Evolutionary conservation across 1,139 yeast genomes (phyloP).

Genomic region (Yamadazyma spencermartinsiae): DNA sequence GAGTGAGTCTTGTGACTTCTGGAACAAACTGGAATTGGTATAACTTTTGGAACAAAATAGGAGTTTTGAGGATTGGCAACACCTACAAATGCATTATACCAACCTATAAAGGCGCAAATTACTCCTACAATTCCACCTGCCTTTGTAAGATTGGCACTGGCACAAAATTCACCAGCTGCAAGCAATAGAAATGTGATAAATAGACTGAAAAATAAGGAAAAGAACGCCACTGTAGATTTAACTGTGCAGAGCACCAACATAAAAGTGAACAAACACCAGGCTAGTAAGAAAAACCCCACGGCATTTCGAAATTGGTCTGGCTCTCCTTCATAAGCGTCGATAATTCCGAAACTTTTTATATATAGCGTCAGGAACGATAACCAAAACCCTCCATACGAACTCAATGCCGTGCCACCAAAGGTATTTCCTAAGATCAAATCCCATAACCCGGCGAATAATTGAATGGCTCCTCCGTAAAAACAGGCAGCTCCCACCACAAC

Average conservation of each 20-base stretch:
- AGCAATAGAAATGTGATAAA: constrained; percentile 57
- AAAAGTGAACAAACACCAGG: constrained; percentile 66
- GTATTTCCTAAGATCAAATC: constrained; percentile 66
- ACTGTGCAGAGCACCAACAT: constrained; percentile 57
- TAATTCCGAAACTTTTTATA: constrained; percentile 55
- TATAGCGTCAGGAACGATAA: constrained; percentile 61
- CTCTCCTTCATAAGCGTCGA: constrained; percentile 47
- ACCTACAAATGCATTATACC: constrained; percentile 50
- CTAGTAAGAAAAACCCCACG: constrained; percentile 60
- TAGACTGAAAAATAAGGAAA: constrained; percentile 52
- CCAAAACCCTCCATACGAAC: constrained; percentile 80
- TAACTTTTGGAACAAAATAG: constrained; percentile 24
- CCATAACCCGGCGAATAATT: constrained; percentile 66
- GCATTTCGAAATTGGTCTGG: constrained; percentile 49
- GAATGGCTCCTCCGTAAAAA: constrained; percentile 63
- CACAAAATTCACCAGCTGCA: constrained; percentile 56
- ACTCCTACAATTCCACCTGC: constrained; percentile 78
- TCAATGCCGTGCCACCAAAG: constrained; percentile 63
- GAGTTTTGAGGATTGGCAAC: constrained; percentile 27
- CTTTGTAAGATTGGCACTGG: constrained; percentile 43
- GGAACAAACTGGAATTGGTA: constrained; percentile 15
- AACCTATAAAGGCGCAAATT: constrained; percentile 59
- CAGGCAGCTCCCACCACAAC: constrained; percentile 43
- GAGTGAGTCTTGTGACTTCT: neutral
- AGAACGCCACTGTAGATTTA: constrained; percentile 65